Evolutionary conservation across 1,139 yeast genomes (phyloP).

Genomic region (Keqinozyma sinolaborantium): DNA sequence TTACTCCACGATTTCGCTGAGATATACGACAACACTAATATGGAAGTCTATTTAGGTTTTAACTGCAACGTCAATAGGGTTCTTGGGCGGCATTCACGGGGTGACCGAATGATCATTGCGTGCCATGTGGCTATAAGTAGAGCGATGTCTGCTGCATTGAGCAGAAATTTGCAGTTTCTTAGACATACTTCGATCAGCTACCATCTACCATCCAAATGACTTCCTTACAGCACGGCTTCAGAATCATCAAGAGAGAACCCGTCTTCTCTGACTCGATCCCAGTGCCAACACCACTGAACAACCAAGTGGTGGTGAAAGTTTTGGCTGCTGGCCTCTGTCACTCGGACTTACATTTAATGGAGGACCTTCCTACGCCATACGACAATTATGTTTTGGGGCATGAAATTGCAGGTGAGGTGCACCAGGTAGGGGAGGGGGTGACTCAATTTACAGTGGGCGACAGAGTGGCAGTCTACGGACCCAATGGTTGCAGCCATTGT

Average conservation of each 20-base stretch:
- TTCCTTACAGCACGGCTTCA: not conserved
- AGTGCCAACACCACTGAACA: not conserved
- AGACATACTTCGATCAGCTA: too few species aligned
- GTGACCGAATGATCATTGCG: too few species aligned
- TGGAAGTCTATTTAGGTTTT: too few species aligned
- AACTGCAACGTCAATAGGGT: too few species aligned
- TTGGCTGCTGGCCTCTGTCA: constrained; percentile 49
- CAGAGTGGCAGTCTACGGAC: constrained; percentile 31
- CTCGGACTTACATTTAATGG: constrained; percentile 41
- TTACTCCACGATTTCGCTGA: too few species aligned
- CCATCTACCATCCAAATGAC: too few species aligned
- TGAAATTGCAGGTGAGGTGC: constrained; percentile 47
- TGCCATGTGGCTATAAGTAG: too few species aligned
- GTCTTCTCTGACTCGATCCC: not conserved
- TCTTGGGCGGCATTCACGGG: too few species aligned
- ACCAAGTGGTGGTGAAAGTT: constrained; percentile 31
- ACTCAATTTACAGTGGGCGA: constrained; percentile 25
- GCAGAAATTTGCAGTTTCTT: too few species aligned
- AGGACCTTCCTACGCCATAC: constrained; percentile 9
- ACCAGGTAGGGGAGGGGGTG: constrained; percentile 31
- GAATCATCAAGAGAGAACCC: not conserved
- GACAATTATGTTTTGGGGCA: constrained; percentile 46
- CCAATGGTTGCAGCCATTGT: constrained; percentile 41
- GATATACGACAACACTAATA: too few species aligned
- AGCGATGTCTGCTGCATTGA: too few species aligned